Conservation (phyloP, 1,284 basidiomycete species). For the Ceratobasidium sp. region DNA sequence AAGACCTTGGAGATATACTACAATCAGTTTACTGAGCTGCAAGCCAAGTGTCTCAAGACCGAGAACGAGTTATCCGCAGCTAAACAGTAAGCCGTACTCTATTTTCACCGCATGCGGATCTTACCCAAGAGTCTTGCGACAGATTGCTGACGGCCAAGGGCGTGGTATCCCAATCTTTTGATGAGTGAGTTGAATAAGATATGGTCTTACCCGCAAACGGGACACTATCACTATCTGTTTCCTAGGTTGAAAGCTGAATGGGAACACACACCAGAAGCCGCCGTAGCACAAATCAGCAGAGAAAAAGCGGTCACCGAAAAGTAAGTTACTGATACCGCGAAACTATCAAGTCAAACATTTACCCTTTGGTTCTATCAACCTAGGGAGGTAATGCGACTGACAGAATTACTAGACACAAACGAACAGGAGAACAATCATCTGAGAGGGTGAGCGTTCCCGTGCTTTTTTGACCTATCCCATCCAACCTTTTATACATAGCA, state of each 20-base stretch:
- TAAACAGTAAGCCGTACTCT: neutral
- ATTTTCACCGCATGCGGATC: neutral
- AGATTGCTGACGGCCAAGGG: constrained; percentile 17
- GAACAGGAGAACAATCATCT: constrained; percentile 15
- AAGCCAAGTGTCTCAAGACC: neutral
- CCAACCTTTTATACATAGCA: neutral
- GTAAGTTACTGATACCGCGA: neutral
- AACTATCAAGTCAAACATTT: neutral
- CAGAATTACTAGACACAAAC: neutral
- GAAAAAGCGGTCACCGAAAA: neutral
- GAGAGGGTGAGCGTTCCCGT: constrained; percentile 6
- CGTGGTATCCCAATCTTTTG: neutral
- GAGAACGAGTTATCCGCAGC: neutral
- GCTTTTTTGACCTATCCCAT: neutral
- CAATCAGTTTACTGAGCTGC: too few species aligned
- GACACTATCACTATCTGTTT: neutral
- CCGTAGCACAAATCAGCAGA: constrained; percentile 8
- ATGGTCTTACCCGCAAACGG: neutral
- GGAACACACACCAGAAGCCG: neutral
- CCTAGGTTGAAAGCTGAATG: neutral
- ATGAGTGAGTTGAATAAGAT: neutral
- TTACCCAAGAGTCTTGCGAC: neutral
- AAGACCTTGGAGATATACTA: too few species aligned
- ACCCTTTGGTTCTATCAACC: neutral
- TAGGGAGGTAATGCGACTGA: constrained; percentile 9